Conservation (phyloP, 2,329 filamentous ascomycete genomes). For the Ophiocordyceps robertsii region DNA sequence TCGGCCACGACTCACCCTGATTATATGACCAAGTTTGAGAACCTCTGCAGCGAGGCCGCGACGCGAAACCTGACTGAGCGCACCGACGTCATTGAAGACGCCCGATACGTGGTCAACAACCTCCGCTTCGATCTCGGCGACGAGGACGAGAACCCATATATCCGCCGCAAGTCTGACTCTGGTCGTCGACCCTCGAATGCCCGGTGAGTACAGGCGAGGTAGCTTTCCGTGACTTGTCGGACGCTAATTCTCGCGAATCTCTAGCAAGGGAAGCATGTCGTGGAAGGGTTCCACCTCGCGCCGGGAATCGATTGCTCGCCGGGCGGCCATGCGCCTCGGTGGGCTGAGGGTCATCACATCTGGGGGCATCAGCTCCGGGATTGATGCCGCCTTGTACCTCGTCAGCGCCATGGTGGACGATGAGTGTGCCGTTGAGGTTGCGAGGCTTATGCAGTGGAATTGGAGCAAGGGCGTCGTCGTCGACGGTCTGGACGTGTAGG, state of each 20-base stretch:
- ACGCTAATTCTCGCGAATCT: neutral
- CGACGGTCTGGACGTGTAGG: conserved; percentile 70
- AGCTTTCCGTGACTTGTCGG: neutral
- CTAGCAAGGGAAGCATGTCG: conserved; percentile 71
- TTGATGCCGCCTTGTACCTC: conserved; percentile 76
- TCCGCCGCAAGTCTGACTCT: conserved; percentile 59
- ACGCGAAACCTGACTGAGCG: conserved; percentile 59
- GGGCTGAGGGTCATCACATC: conserved; percentile 64
- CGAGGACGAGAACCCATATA: conserved; percentile 72
- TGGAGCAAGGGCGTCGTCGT: conserved; percentile 81
- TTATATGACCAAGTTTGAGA: conserved; percentile 68
- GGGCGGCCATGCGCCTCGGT: conserved; percentile 60
- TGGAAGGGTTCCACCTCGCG: conserved; percentile 62
- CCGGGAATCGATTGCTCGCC: conserved; percentile 68
- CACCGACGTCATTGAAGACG: conserved; percentile 70
- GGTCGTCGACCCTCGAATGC: conserved; percentile 47
- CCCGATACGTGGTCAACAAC: conserved; percentile 82
- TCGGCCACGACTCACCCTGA: conserved; percentile 76
- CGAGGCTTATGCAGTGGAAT: conserved; percentile 63
- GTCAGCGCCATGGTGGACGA: conserved; percentile 71
- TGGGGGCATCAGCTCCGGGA: conserved; percentile 64
- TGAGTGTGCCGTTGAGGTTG: conserved; percentile 62
- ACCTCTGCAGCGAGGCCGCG: conserved; percentile 61
- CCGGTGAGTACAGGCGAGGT: conserved; percentile 28
- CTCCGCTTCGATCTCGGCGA: conserved; percentile 74